Base-by-base conservation (phyloP, 208 protist genomes). In the Trypanosoma lewisi region DNA sequence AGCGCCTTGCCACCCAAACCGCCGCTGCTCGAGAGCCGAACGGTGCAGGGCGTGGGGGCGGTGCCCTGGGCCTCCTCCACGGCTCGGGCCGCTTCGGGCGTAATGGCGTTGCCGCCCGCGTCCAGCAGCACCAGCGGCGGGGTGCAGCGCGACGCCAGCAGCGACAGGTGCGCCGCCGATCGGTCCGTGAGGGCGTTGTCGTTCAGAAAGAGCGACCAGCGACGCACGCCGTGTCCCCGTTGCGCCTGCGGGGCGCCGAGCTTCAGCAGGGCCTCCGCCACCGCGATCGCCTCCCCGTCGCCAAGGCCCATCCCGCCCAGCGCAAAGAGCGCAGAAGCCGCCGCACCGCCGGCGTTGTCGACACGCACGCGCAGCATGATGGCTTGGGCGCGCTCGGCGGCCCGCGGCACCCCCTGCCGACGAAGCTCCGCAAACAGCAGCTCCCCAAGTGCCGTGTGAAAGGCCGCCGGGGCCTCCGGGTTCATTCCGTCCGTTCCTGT, bases 261-360 rank as follows among this genome's bases (percentile, higher is more conserved):
- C 53, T 85, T 87, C 27, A 93, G 36, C 23, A 93, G 70, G 16
- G 76, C 47, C 71, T 93, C 86, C 14, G 66, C 75, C 16, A 90
- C 48, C 6, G 86, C 86, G 9, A 93, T 73, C 8, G 57, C 51
- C 14, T 78, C 70, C 49, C 75, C 77, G 64, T 93, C 83, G 9
- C 78, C 81, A 6, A 86, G 16, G 2, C 45, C 27, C 36, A 78
- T 19, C 4, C 60, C 68, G 0, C 52, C 70, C 41, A 91, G 56
- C 39, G 75, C 60, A 3, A 91, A 9, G 28, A 58, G 6, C 33
- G 74, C 63, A 45, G 30, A 42, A 36, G 37, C 34, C 28, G 28
- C 4, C 44, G 23, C 9, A 50, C 27, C 60, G 25, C 47, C 47
- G 4, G 9, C 23, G 23, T 21, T 2, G 7, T 47, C 48, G 36